Base-by-base conservation (phyloP, 306 rosid species). In the Vigna trinervia region DNA sequence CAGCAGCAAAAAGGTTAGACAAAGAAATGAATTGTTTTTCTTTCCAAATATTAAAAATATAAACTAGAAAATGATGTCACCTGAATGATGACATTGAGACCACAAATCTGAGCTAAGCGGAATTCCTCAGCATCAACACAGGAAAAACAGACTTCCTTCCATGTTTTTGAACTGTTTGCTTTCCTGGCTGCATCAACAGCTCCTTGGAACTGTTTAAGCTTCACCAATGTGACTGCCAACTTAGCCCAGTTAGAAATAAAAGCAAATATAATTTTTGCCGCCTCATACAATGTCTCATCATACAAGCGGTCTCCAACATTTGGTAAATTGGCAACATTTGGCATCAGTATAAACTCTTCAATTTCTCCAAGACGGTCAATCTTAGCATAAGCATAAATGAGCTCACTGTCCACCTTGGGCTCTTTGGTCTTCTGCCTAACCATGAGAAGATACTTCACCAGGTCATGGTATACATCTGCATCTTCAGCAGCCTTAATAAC, bases 81-180 rank as follows among this genome's bases (percentile, higher is more conserved):
- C 97, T 93, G 98, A 60, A 93, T 74, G 76, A 93, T 93, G 81
- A 93, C 90, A 80, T 91, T 93, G 84, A 93, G 97, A 60, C 98
- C 98, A 87, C 98, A 93, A 56, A 93, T 93, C 74, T 93, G 98
- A 66, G 97, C 98, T 69, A 93, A 81, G 79, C 98, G 97, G 89
- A 88, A 93, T 78, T 91, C 98, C 85, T 91, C 98, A 80, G 92
- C 93, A 91, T 93, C 98, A 85, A 93, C 98, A 86, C 98, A 93
- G 51, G 98, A 91, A 74, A 93, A 91, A 82, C 97, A 91, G 71
- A 93, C 98, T 86, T 93, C 97, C 86, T 93, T 93, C 98, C 98
- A 93, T 77, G 98, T 91, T 87, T 91, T 91, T 20, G 97, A 83
- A 80, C 96, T 94, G 84, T 94, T 94, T 76, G 98, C 98, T 89